phyloP scores from a whole-genome alignment of 148 eudicot genomes.

The Cornus kousa region DNA sequence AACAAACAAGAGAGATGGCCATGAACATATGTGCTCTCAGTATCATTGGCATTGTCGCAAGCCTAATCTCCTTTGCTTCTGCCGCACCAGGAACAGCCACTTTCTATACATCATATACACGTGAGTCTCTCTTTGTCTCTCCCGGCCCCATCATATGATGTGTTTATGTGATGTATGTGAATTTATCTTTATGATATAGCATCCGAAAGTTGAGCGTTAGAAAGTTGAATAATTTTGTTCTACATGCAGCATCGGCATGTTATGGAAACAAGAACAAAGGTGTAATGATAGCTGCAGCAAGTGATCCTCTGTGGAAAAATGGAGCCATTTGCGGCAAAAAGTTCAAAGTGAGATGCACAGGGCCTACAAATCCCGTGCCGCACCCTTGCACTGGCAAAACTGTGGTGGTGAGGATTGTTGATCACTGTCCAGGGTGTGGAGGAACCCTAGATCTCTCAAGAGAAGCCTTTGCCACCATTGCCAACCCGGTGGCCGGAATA shows the following conservation, averaged over 20 bases:
- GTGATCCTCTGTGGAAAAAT: conserved; percentile 35
- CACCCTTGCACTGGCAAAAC: conserved; percentile 40
- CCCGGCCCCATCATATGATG: too few species aligned
- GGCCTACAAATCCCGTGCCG: conserved; percentile 41
- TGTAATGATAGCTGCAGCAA: conserved; percentile 50
- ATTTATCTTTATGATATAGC: too few species aligned
- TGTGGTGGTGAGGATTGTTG: conserved; percentile 40
- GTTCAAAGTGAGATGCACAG: conserved; percentile 39
- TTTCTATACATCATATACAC: too few species aligned
- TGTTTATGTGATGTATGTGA: too few species aligned
- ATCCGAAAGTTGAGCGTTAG: too few species aligned
- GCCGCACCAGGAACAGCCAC: too few species aligned
- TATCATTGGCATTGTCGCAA: too few species aligned
- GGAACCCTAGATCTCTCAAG: conserved; percentile 34
- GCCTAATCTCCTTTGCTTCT: too few species aligned
- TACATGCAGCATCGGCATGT: conserved; percentile 26
- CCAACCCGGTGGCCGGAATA: conserved; percentile 38
- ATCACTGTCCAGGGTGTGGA: conserved; percentile 42
- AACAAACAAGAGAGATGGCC: background rate
- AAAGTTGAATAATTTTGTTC: background rate
- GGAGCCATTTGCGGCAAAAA: conserved; percentile 46
- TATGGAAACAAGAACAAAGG: conserved; percentile 17
- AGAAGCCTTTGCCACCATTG: conserved; percentile 30
- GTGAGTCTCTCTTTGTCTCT: too few species aligned
- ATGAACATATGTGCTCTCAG: too few species aligned